Percentiles rank a stretch among this genome's conserved stretches.
Conservation (phyloP, 352 stramenopile genomes). For the Globisporangium sylvaticum region DNA sequence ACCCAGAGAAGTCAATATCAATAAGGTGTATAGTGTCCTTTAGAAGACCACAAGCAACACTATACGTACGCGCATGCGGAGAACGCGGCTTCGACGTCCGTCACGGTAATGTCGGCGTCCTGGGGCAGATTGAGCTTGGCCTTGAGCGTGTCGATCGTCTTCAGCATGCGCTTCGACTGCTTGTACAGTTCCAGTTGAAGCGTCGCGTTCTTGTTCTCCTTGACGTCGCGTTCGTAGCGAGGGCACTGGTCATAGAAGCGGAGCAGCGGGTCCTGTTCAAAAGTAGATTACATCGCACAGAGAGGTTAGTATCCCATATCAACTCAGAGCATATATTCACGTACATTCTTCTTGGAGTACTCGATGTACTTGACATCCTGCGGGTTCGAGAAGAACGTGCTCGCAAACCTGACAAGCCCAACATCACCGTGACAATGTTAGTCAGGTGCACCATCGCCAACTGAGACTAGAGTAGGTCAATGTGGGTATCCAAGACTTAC, state of each 20-base stretch:
- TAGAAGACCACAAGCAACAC: neutral
- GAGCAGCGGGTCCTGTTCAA: slow-evolving; percentile 37
- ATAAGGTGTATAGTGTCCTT: too few species aligned
- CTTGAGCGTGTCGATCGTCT: slow-evolving; percentile 19
- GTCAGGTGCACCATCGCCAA: too few species aligned
- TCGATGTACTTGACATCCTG: slow-evolving; percentile 41
- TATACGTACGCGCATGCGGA: slow-evolving; percentile 46
- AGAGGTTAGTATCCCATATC: too few species aligned
- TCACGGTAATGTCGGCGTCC: slow-evolving; percentile 17
- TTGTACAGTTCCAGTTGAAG: slow-evolving; percentile 28
- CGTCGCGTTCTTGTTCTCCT: slow-evolving; percentile 31
- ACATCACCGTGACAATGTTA: neutral
- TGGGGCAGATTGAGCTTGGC: slow-evolving; percentile 11
- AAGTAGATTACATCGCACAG: neutral
- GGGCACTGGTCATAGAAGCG: slow-evolving; percentile 62
- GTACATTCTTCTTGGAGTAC: slow-evolving; percentile 29
- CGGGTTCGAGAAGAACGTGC: slow-evolving; percentile 53
- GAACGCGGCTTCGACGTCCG: slow-evolving; percentile 34
- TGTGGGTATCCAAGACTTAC: slow-evolving; percentile 20
- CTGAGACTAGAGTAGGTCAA: neutral
- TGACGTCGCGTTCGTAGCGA: slow-evolving; percentile 45
- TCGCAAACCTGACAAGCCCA: slow-evolving; percentile 34
- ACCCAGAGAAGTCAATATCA: too few species aligned
- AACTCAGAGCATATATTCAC: neutral
- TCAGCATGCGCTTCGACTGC: slow-evolving; percentile 19